Percentiles rank a stretch among this genome's conserved stretches.
phyloP scores from a whole-genome alignment of 495 filamentous ascomycete species.

The Tetracladium marchalianum region DNA sequence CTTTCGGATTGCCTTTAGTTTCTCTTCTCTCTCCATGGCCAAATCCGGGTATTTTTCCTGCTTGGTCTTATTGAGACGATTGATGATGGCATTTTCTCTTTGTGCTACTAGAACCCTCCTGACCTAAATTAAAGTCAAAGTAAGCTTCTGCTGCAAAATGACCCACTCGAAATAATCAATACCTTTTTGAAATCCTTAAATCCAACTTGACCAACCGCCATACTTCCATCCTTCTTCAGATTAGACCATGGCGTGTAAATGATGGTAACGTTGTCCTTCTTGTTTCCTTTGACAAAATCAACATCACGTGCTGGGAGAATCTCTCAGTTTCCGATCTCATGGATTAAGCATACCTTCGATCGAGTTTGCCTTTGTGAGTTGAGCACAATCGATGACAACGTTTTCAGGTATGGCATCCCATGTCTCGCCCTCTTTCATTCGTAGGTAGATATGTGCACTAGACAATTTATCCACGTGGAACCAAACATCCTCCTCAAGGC shows the following conservation, averaged over 20 bases:
- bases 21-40: conserved; percentile 64
- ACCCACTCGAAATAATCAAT: conserved; percentile 2
- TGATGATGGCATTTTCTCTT: conserved; percentile 82
- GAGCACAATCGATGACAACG: conserved; percentile 77
- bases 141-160: background rate
- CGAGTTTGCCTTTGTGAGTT: conserved; percentile 96
- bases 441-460: conserved; percentile 90
- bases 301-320: conserved; percentile 4
- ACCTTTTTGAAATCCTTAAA: conserved; percentile 78
- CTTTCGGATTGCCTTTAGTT: conserved; percentile 54
- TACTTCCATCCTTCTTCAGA: conserved; percentile 88
- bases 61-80: conserved; percentile 93
- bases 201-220: conserved; percentile 89
- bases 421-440: conserved; percentile 66
- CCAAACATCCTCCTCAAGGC: conserved; percentile 94
- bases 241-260: conserved; percentile 99
- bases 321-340: too few relatives aligned
- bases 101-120: conserved; percentile 65
- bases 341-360: conserved; percentile 61
- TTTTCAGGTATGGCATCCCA: conserved; percentile 76
- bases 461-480: conserved; percentile 98
- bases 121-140: conserved; percentile 37
- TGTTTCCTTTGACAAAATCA: conserved; percentile 60
- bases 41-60: conserved; percentile 80
- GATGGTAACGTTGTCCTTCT: conserved; percentile 93